Base-by-base conservation (phyloP, 1,284 basidiomycete genomes). In the Trichosporon sp. region DNA sequence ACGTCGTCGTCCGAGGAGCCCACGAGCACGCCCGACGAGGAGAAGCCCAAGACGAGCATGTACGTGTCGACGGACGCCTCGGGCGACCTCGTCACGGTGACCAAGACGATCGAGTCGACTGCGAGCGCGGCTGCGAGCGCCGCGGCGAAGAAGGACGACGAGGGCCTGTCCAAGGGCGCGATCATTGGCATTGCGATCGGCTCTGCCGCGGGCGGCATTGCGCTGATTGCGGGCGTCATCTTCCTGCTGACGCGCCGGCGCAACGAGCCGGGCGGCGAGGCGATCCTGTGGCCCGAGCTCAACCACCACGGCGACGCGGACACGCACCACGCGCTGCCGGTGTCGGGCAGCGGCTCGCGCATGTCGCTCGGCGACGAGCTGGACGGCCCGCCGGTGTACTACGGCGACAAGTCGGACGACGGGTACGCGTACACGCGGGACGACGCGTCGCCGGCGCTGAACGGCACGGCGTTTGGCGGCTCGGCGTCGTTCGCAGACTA, bases 281-380 rank as follows among this genome's bases (percentile, higher is more conserved):
- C 77, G 29, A 83, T 83, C 74, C 72, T 80, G 67, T 83, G 82
- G 81, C 82, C 82, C 23, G 82, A 83, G 69, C 77, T 83, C 60
- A 83, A 83, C 73, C 73, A 77, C 66, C 81, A 83, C 71, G 82
- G 82, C 31, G 81, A 83, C 68, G 75, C 80, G 0, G 73, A 74
- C 23, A 74, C 76, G n/a, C 76, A 79, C 65, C 77, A 81, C 68
- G 80, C 82, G n/a, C 72, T 83, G 7, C 82, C 82, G 2, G 81
- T 80, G 9, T 73, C 75, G 35, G 80, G 79, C 3, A 78, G 80
- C 70, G 51, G 68, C 62, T 38, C 56, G 56, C 67, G 66, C 62
- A 67, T 65, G 58, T 70, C 78, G 75, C 51, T 76, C 73, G 51
- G 67, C 75, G 23, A 77, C 72, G 70, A 78, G 72, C 70, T 76